These are phyloP conservation scores for Neurospora cerealis DNA, from an alignment of 495 filamentous ascomycete species.

Conservation along the genomic window DNA sequence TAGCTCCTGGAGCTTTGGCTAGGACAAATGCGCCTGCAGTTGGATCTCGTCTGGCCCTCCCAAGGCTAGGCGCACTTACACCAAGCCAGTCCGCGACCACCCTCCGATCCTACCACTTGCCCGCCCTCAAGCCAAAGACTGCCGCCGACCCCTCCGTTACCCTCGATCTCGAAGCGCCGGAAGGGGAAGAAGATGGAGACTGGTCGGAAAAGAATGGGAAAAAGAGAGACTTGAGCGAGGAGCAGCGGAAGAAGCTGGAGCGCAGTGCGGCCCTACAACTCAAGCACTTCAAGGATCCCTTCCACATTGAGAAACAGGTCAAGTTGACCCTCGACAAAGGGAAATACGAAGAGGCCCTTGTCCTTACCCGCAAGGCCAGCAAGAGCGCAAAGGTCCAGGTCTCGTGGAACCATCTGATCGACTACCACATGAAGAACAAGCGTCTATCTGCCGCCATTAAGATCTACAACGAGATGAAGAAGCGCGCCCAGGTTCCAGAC, in stretches of 20 bases:
- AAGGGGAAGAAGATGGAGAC: background rate
- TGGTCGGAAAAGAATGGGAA: background rate
- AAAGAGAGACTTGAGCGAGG: background rate
- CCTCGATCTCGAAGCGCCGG: background rate
- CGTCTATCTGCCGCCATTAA: slow-evolving; percentile 54
- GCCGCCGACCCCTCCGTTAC: background rate
- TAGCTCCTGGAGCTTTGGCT: background rate
- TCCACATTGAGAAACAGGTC: slow-evolving; percentile 54
- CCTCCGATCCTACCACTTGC: background rate
- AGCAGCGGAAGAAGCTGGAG: slow-evolving; percentile 13
- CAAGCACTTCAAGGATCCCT: slow-evolving; percentile 54
- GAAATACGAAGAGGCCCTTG: slow-evolving; percentile 51
- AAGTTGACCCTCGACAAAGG: slow-evolving; percentile 40
- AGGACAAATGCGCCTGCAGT: background rate
- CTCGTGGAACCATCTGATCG: slow-evolving; percentile 81
- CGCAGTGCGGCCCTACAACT: slow-evolving; percentile 44
- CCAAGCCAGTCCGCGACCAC: background rate
- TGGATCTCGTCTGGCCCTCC: background rate
- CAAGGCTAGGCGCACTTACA: background rate
- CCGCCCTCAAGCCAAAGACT: background rate
- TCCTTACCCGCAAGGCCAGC: slow-evolving; percentile 57
- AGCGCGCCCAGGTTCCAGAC: slow-evolving; percentile 65
- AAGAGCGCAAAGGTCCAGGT: slow-evolving; percentile 50
- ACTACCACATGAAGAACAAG: slow-evolving; percentile 52
- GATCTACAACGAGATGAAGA: slow-evolving; percentile 97